Base-by-base conservation (phyloP, 257 asterid species). In the Linaria vulgaris region DNA sequence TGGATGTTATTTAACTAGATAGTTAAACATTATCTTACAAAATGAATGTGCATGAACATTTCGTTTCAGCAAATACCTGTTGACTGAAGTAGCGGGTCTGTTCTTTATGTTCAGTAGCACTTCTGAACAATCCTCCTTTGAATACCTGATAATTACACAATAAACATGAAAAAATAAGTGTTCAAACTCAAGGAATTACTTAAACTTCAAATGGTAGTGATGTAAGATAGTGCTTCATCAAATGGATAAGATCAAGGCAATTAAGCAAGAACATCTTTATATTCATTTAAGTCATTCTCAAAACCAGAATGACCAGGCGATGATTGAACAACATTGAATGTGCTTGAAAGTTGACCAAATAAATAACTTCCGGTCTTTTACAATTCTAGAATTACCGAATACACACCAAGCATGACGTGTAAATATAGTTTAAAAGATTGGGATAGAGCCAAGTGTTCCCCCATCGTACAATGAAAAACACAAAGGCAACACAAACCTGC, bases 71-170 rank as follows among this genome's bases (percentile, higher is more conserved):
- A 70, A 43, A 41, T 79, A 92, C 98, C 82, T 80, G 96, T 82
- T 85, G 90, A 72, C 97, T 92, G 79, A 92, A 89, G 75, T 92
- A 89, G 52, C 97, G 92, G 41, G 79, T 78, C 68, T 89, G 97
- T 70, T 92, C 96, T 85, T 85, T 92, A 69, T 83, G 89, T 71
- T 92, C 97, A 17, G 98, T 92, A 43, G 97, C 98, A 70, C 95
- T 86, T 85, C 86, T 88, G 82, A 92, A 92, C 70, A 92, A 83
- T 52, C 98, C 98, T 22, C 97, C 98, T 76, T 92, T 92, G 78
- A 75, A 92, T 67, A 92, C 90, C 98, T 92, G 88, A 37, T 55
- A 64, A 74, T 25, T 55, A 55, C 15, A 27, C 27, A 9, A n/a
- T 41, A 8, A 53, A 73, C 63, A 50, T n/a, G n/a, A 50, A 39